Evolutionary conservation across 1,284 basidiomycete species (phyloP).

Genomic region (Tremellales sp.): DNA sequence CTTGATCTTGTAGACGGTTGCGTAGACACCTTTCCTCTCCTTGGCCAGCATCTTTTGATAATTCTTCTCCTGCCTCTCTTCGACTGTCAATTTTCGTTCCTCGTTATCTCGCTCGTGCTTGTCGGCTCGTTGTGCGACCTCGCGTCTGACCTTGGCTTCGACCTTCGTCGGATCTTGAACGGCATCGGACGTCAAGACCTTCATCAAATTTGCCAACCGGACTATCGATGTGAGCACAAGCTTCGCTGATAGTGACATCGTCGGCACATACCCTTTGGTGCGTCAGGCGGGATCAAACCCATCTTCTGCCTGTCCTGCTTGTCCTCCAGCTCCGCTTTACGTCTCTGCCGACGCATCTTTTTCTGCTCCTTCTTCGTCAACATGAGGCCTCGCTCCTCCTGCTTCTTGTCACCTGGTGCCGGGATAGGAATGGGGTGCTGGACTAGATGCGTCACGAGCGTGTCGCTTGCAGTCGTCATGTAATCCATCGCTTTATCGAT

Average conservation of each 20-base stretch:
- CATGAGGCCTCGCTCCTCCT: constrained; percentile 74
- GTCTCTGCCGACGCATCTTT: constrained; percentile 87
- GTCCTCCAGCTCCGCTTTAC: constrained; percentile 87
- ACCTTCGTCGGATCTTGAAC: constrained; percentile 94
- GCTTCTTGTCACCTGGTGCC: constrained; percentile 74
- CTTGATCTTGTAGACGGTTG: constrained; percentile 85
- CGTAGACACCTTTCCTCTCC: constrained; percentile 81
- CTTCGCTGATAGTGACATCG: not conserved
- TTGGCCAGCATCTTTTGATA: constrained; percentile 78
- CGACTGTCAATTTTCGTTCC: constrained; percentile 84
- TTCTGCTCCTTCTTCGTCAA: constrained; percentile 93
- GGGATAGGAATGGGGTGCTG: constrained; percentile 98
- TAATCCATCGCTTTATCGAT: constrained; percentile 49
- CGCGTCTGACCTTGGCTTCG: constrained; percentile 86
- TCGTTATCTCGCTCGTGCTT: constrained; percentile 87
- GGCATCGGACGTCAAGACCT: constrained; percentile 92
- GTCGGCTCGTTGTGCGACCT: constrained; percentile 85
- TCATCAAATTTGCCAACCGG: constrained; percentile 93
- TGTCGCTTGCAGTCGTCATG: constrained; percentile 62
- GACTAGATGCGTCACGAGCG: constrained; percentile 83
- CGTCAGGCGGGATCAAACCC: constrained; percentile 90
- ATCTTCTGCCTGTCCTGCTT: constrained; percentile 92
- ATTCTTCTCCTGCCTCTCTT: constrained; percentile 79
- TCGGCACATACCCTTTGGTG: constrained; percentile 72
- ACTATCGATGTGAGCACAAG: constrained; percentile 54